A percentile compares a stretch with the other conserved stretches of the same genome.
These are phyloP conservation scores for Tolypocladium endophyticum DNA, from an alignment of 2,329 filamentous ascomycete species.

Conservation along the genomic window DNA sequence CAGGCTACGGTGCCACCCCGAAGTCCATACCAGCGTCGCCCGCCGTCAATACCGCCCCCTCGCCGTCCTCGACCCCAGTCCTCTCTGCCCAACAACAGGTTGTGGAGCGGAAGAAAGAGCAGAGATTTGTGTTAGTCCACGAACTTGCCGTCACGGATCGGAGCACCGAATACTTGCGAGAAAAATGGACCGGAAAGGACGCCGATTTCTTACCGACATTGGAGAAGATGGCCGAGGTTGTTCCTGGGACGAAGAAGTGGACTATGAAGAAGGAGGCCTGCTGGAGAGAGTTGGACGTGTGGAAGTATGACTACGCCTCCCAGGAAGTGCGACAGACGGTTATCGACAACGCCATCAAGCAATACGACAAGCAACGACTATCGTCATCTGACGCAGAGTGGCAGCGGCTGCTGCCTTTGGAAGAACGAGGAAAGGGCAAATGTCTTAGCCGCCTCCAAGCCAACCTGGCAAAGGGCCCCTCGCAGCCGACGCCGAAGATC, in stretches of 20 bases:
- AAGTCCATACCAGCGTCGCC: conserved; percentile 42
- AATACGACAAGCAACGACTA: conserved; percentile 49
- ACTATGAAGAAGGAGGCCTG: conserved; percentile 43
- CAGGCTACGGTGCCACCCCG: conserved; percentile 25
- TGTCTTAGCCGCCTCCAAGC: conserved; percentile 52
- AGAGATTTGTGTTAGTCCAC: conserved; percentile 45
- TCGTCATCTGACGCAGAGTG: conserved; percentile 46
- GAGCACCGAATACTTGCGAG: conserved; percentile 35
- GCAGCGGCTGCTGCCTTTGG: conserved; percentile 47
- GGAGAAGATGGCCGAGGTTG: conserved; percentile 47
- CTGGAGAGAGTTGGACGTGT: conserved; percentile 56
- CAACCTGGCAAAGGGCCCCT: conserved; percentile 42
- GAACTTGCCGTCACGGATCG: conserved; percentile 46
- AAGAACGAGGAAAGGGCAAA: conserved; percentile 48
- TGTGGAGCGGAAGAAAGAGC: conserved; percentile 42
- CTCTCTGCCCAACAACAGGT: conserved; percentile 40
- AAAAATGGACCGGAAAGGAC: conserved; percentile 39
- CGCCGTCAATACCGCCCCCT: conserved; percentile 41
- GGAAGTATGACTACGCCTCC: conserved; percentile 46
- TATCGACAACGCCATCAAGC: conserved; percentile 49
- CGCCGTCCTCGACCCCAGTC: conserved; percentile 39
- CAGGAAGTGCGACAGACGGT: conserved; percentile 46
- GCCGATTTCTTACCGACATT: conserved; percentile 44
- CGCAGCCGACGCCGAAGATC: conserved; percentile 35
- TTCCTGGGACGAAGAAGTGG: conserved; percentile 39